Evolutionary conservation across 257 asterid species (phyloP), one percentile per base, ranked within the genome.

Genomic region (Solanum chmielewskii): DNA sequence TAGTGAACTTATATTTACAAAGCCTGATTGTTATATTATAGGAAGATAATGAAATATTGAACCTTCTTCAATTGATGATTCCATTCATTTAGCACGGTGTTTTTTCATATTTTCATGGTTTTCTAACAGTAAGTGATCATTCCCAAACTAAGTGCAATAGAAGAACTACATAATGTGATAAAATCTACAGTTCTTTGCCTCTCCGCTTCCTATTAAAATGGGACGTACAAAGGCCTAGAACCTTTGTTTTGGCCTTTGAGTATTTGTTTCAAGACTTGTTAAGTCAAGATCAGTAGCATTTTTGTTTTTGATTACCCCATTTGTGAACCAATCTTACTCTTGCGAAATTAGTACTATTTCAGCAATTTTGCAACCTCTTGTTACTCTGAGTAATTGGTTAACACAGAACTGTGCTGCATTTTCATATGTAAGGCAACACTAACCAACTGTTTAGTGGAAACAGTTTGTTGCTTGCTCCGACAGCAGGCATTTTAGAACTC

Each of bases 261-360:
- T 25, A 59, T 15, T 33, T 16, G 44, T 70, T 16, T 70, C 14
- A 16, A 16, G 95, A 95, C 62, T 88, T 94, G 91, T 56, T 94
- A 91, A 92, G 83, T 83, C 90, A 89, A 93, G 94, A 93, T 4
- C 92, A 91, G 56, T 95, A 95, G 88, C 96, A 95, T 69, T 94
- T 93, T 41, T 95, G 98, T n/a, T 7, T 66, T 87, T 77, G 39
- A 87, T 83, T 92, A 92, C 87, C 94, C 11, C 21, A 74, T 21
- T 39, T 44, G 33, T 3, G 93, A 27, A 33, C 82, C 15, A 74
- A 21, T 71, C 81, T 39, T 37, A 74, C 31, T 74, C 16, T 11
- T 20, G 37, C 81, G 11, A 74, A 74, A 20, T 73, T 37, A 73
- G 29, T 73, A 59, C 66, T 59, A 75, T 41, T 12, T 39, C 52